Conservation (phyloP, 108 stramenopile species). For the Cyclotella sp. region DNA sequence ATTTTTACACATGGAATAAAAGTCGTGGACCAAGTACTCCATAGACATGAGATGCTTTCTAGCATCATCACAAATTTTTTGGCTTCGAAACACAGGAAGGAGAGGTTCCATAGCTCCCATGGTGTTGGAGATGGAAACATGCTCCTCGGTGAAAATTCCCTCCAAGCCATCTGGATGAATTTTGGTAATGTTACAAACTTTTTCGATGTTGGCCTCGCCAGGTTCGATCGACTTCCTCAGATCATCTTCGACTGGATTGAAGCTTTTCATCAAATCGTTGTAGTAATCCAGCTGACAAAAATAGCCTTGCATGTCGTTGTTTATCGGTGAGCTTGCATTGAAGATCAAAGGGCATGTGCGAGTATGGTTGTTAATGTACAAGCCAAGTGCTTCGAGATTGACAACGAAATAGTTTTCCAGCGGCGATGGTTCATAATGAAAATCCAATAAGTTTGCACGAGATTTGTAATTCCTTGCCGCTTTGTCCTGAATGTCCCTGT, state of each 20-base stretch:
- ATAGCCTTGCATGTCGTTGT: conserved; percentile 1
- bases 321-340: conserved; percentile 3
- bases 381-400: conserved; percentile 7
- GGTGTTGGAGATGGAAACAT: conserved; percentile 27
- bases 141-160: conserved; percentile 27
- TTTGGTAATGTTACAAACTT: conserved; percentile 6
- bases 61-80: conserved; percentile 27
- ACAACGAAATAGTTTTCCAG: conserved; percentile 13
- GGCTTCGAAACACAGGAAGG: conserved; percentile 52
- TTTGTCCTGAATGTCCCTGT: no score
- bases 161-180: conserved; percentile 16
- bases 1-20: conserved; percentile 62
- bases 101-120: conserved; percentile 57
- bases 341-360: conserved; percentile 13
- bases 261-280: neutral
- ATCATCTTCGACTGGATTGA: neutral
- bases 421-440: neutral
- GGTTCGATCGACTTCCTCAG: neutral
- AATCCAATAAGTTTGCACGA: neutral
- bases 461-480: no score
- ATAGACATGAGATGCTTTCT: conserved; percentile 25
- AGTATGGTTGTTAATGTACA: neutral
- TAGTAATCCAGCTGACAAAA: conserved; percentile 13
- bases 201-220: neutral
- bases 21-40: conserved; percentile 75